Percentiles rank a stretch among this genome's conserved stretches.
These are phyloP conservation scores for Tricholoma sp. DNA, from an alignment of 768 basidiomycete species.

Conservation along the genomic window DNA sequence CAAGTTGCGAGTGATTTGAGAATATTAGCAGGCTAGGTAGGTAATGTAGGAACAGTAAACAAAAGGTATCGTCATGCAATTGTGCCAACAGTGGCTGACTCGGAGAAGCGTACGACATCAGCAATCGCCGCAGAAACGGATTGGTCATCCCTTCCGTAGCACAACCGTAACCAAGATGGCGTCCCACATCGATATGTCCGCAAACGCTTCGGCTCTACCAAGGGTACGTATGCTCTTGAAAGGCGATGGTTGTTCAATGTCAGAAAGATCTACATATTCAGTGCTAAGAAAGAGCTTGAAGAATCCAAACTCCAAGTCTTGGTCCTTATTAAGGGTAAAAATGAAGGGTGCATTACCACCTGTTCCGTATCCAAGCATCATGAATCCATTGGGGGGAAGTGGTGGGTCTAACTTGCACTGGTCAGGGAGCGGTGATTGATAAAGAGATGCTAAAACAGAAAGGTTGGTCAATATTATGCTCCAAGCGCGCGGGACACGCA, in stretches of 20 bases:
- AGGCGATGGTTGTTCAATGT: background rate
- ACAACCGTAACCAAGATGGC: background rate
- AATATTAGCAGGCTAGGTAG: too few species aligned
- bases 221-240: background rate
- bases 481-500: too few species aligned
- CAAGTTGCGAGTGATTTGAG: too few species aligned
- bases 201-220: background rate
- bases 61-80: too few species aligned
- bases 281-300: background rate
- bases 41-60: too few species aligned
- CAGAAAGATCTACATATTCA: background rate
- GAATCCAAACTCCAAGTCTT: background rate
- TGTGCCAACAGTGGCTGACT: too few species aligned
- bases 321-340: background rate
- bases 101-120: too few species aligned
- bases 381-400: background rate
- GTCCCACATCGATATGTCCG: background rate
- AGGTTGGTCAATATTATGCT: too few species aligned
- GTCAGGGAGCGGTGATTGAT: too few species aligned
- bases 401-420: background rate
- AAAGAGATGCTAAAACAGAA: too few species aligned
- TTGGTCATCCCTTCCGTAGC: conserved; percentile 5
- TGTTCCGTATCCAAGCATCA: background rate
- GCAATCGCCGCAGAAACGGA: too few species aligned
- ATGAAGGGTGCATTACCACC: background rate